Conservation (phyloP, 1,284 basidiomycete species). For the Apiotrichum domesticum region DNA sequence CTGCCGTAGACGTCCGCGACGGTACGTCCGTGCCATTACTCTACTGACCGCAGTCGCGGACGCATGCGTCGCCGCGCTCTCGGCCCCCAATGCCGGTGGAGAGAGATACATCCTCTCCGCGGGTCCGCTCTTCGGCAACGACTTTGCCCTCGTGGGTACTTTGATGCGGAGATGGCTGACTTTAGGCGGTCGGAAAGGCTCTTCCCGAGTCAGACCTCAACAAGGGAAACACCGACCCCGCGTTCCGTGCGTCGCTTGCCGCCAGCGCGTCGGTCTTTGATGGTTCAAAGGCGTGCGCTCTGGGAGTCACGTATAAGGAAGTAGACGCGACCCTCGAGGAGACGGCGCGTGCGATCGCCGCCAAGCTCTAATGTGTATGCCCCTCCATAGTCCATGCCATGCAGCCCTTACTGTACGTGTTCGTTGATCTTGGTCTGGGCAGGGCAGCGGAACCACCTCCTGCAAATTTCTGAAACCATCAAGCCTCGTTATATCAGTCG, state of each 20-base stretch:
- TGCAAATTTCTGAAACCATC: too few species aligned
- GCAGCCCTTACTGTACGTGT: too few species aligned
- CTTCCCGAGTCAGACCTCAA: neutral
- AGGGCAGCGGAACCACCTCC: too few species aligned
- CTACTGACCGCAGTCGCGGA: constrained; percentile 1
- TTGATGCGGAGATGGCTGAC: neutral
- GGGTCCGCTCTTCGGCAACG: constrained; percentile 39
- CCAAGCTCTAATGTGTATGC: neutral
- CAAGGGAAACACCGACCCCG: constrained; percentile 4
- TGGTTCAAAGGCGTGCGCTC: constrained; percentile 29
- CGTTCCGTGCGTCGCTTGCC: constrained; percentile 1
- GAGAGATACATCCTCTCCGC: constrained; percentile 55
- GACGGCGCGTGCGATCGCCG: constrained; percentile 7
- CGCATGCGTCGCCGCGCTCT: constrained; percentile 1
- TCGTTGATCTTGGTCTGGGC: too few species aligned
- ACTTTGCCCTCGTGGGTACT: constrained; percentile 18
- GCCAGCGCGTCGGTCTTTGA: constrained; percentile 16
- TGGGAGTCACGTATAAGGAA: constrained; percentile 31
- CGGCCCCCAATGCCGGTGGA: constrained; percentile 49
- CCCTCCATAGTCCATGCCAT: too few species aligned
- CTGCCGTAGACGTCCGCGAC: constrained; percentile 10
- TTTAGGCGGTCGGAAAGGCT: neutral
- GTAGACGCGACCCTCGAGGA: constrained; percentile 19
- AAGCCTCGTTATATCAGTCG: too few species aligned
- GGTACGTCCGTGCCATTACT: neutral